Percentiles rank a stretch among this genome's conserved stretches.
Conservation (phyloP, 768 basidiomycete species). For the Tylopilus subfusipes region DNA sequence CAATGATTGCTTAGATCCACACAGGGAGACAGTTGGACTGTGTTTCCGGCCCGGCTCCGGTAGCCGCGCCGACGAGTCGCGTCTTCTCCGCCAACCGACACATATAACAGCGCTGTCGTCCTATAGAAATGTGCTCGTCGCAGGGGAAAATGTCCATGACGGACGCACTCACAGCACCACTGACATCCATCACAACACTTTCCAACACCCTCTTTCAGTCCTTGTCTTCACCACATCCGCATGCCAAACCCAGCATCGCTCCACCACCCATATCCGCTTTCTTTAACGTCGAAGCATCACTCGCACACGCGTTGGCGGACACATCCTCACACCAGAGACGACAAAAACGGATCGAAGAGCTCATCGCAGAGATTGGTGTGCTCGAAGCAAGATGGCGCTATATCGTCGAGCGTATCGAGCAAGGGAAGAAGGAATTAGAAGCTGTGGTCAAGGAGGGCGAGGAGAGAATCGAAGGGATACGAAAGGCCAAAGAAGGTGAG, state of each 20-base stretch:
- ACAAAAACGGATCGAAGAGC: conserved; percentile 67
- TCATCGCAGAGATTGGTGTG: conserved; percentile 67
- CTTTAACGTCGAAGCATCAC: conserved; percentile 55
- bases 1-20: too few species aligned
- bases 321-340: conserved; percentile 72
- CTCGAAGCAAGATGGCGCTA: conserved; percentile 67
- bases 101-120: not conserved
- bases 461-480: conserved; percentile 63
- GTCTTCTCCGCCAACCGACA: too few species aligned
- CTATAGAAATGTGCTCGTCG: conserved; percentile 4
- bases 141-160: conserved; percentile 45
- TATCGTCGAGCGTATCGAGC: conserved; percentile 61
- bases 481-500: conserved; percentile 68
- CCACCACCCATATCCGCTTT: conserved; percentile 57
- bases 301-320: conserved; percentile 63
- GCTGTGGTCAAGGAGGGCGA: conserved; percentile 73
- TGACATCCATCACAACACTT: conserved; percentile 58
- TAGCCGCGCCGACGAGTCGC: too few species aligned
- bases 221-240: conserved; percentile 57
- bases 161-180: conserved; percentile 55
- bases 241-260: conserved; percentile 20
- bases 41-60: too few species aligned
- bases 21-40: too few species aligned
- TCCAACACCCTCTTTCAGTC: conserved; percentile 71
- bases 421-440: conserved; percentile 67